Evolutionary conservation across 441 rosid genomes (phyloP).

Genomic region (Syzygium syzygioides): DNA sequence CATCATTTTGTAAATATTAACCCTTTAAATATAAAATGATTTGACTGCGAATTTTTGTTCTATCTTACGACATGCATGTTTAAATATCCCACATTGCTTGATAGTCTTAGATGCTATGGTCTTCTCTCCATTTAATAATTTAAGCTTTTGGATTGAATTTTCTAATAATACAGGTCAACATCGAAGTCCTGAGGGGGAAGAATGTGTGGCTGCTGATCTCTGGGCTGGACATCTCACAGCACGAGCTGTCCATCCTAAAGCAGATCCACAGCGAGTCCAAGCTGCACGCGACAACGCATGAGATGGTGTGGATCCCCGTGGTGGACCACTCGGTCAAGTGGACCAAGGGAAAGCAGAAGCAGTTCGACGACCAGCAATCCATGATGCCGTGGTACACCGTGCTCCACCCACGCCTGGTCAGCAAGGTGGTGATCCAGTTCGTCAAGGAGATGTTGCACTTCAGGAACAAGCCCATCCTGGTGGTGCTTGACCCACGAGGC

Average conservation of each 20-base stretch:
- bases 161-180: constrained; percentile 31
- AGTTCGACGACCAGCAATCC: constrained; percentile 35
- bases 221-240: constrained; percentile 50
- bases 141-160: background rate
- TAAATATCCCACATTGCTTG: background rate
- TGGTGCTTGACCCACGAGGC: constrained; percentile 76
- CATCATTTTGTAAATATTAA: background rate
- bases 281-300: constrained; percentile 38
- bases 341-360: constrained; percentile 31
- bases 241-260: constrained; percentile 56
- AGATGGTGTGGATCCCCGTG: constrained; percentile 76
- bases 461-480: constrained; percentile 66
- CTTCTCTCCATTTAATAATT: background rate
- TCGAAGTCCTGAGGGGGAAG: constrained; percentile 66
- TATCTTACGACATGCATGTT: background rate
- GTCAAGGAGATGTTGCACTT: constrained; percentile 66
- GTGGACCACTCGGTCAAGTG: constrained; percentile 33
- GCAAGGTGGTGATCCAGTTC: constrained; percentile 47
- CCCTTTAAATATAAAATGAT: background rate
- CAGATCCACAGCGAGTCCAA: constrained; percentile 55
- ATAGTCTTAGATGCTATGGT: background rate
- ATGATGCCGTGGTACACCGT: constrained; percentile 74
- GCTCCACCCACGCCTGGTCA: constrained; percentile 47
- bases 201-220: constrained; percentile 65
- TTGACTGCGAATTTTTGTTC: background rate